Conservation (phyloP, 768 basidiomycete species). For the Saitozyma podzolica region DNA sequence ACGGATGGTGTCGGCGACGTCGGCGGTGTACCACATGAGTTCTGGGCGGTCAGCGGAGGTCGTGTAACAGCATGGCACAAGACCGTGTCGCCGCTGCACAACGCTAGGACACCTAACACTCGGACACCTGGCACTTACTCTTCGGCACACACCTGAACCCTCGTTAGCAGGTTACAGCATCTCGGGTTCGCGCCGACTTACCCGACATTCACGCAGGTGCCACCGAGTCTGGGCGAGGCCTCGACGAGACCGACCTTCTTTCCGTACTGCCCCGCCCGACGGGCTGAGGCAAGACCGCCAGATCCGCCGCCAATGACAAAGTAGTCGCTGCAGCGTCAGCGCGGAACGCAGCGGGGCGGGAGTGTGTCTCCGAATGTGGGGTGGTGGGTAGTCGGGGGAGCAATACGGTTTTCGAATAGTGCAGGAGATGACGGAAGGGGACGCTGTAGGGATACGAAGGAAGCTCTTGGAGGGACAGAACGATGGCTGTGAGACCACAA, state of each 20-base stretch:
- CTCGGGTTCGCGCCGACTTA: too few species aligned
- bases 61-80: conserved; percentile 9
- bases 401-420: not conserved
- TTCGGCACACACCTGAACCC: conserved; percentile 77
- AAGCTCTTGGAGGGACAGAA: too few species aligned
- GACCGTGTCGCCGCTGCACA: not conserved
- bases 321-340: conserved; percentile 59
- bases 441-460: too few species aligned
- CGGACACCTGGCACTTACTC: conserved; percentile 57
- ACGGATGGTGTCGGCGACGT: conserved; percentile 73
- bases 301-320: conserved; percentile 91
- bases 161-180: too few species aligned
- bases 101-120: too few species aligned
- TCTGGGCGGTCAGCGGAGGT: conserved; percentile 61
- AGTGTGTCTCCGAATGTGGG: too few species aligned
- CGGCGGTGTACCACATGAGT: conserved; percentile 60
- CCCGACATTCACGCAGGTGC: conserved; percentile 97
- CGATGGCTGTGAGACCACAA: not conserved
- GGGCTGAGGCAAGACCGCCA: conserved; percentile 83
- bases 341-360: conserved; percentile 59
- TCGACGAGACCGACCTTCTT: conserved; percentile 92
- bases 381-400: not conserved
- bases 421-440: too few species aligned
- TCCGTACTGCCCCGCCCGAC: conserved; percentile 87
- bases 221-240: conserved; percentile 70